phyloP scores from a whole-genome alignment of 805 yeast genomes.

The Ogataea dorogensis region DNA sequence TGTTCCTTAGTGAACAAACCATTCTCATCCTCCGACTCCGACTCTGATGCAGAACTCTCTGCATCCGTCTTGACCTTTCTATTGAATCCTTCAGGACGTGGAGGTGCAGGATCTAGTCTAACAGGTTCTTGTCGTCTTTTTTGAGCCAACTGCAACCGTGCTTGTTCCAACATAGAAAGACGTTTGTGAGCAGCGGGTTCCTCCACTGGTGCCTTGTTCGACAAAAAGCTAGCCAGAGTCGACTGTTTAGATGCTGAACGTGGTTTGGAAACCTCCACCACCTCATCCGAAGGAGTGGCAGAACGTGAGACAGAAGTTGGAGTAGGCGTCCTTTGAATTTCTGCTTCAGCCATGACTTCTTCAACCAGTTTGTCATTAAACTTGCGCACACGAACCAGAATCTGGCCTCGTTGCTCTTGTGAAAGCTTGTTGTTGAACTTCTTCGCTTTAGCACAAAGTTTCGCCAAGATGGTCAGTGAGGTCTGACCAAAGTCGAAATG shows the following conservation, averaged over 20 bases:
- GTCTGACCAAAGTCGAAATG: conserved; percentile 54
- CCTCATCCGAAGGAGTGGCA: conserved; percentile 1
- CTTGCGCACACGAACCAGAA: conserved; percentile 58
- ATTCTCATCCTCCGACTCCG: conserved; percentile 35
- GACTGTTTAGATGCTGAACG: conserved; percentile 6
- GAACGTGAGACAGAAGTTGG: neutral
- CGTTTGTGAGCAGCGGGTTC: conserved; percentile 23
- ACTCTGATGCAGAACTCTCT: conserved; percentile 23
- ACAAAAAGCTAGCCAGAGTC: conserved; percentile 8
- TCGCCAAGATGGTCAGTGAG: conserved; percentile 52
- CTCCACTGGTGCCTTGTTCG: conserved; percentile 9
- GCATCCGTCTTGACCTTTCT: conserved; percentile 23
- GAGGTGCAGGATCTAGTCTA: conserved; percentile 41
- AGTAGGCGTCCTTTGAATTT: conserved; percentile 17
- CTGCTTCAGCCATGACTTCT: conserved; percentile 43
- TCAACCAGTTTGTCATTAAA: conserved; percentile 57
- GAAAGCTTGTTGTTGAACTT: conserved; percentile 68
- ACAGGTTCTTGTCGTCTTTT: conserved; percentile 21
- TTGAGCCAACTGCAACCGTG: conserved; percentile 28
- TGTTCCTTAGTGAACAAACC: conserved; percentile 43
- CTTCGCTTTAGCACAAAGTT: conserved; percentile 63
- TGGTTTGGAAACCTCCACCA: neutral
- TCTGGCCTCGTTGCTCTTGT: conserved; percentile 61
- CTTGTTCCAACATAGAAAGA: conserved; percentile 27
- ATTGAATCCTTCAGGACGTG: conserved; percentile 56